These are phyloP conservation scores for Apiotrichum domesticum DNA, from an alignment of 1,284 basidiomycete genomes.

Conservation along the genomic window DNA sequence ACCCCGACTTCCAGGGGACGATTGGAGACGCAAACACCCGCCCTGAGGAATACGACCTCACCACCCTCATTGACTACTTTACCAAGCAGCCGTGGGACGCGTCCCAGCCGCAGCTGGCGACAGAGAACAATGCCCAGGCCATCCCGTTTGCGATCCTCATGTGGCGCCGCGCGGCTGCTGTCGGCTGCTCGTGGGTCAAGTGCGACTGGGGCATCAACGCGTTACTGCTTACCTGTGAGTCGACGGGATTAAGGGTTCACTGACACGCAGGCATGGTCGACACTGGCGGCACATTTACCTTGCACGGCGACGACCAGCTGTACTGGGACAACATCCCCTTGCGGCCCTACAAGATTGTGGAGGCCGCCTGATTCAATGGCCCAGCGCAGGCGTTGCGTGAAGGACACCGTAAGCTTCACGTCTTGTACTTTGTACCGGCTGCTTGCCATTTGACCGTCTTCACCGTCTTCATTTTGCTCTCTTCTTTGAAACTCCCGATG, in stretches of 20 bases:
- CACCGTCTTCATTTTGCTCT: no score
- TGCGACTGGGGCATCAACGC: neutral
- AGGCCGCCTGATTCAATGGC: no score
- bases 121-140: neutral
- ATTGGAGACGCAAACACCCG: neutral
- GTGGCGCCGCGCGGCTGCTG: neutral
- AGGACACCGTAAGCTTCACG: no score
- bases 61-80: neutral
- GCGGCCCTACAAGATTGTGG: no score
- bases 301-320: no score
- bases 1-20: neutral
- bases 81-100: neutral
- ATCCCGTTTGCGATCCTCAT: neutral
- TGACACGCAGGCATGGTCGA: neutral
- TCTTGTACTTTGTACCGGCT: no score
- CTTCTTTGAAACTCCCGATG: no score
- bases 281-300: neutral
- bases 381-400: no score
- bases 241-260: neutral
- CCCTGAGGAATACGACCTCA: neutral
- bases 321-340: no score
- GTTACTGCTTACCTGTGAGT: neutral
- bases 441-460: no score
- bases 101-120: neutral
- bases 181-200: neutral